phyloP scores from a whole-genome alignment of 345 rosid genomes.

The Erucastrum elatum region DNA sequence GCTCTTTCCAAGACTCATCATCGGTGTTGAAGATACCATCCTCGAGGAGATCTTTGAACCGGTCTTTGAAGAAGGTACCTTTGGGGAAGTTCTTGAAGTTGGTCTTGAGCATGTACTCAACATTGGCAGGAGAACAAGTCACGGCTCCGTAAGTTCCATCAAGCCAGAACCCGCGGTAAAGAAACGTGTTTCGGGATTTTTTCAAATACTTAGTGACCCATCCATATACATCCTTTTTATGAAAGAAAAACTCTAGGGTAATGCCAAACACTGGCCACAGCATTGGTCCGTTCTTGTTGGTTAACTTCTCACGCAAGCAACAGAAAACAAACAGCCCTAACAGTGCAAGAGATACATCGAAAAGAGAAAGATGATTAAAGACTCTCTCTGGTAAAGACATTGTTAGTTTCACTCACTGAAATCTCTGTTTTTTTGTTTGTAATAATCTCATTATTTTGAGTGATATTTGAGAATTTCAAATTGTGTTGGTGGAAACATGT shows the following conservation, averaged over 20 bases:
- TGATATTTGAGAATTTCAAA: slow-evolving; percentile 1
- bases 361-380: slow-evolving; percentile 31
- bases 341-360: slow-evolving; percentile 48
- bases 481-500: neutral
- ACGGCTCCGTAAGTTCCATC: slow-evolving; percentile 53
- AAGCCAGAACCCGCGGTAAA: slow-evolving; percentile 55
- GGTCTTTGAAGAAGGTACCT: slow-evolving; percentile 54
- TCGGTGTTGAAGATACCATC: slow-evolving; percentile 72
- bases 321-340: slow-evolving; percentile 53
- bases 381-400: slow-evolving; percentile 27
- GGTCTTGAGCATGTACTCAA: slow-evolving; percentile 69
- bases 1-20: slow-evolving; percentile 57
- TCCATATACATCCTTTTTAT: slow-evolving; percentile 40
- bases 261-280: slow-evolving; percentile 69
- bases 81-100: slow-evolving; percentile 72
- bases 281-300: slow-evolving; percentile 54
- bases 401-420: neutral
- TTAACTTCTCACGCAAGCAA: slow-evolving; percentile 49
- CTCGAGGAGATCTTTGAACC: slow-evolving; percentile 68
- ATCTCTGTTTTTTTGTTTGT: neutral
- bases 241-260: slow-evolving; percentile 41
- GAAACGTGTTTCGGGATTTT: slow-evolving; percentile 53
- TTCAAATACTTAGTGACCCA: slow-evolving; percentile 50
- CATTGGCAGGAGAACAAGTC: slow-evolving; percentile 55
- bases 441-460: neutral